phyloP scores from a whole-genome alignment of 345 rosid genomes.

The Citrus australasica region DNA sequence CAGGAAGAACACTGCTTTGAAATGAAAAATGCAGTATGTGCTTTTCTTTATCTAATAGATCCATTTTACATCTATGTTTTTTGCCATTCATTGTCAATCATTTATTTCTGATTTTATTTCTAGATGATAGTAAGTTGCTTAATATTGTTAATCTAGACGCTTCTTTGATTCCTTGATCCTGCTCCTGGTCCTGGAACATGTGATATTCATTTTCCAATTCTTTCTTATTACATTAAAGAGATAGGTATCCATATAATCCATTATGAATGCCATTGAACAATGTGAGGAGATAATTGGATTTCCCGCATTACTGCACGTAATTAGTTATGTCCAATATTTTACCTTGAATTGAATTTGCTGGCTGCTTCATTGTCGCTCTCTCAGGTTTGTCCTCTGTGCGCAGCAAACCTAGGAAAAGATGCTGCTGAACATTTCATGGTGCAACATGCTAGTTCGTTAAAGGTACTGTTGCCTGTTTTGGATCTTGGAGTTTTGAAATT shows the following conservation, averaged over 20 bases:
- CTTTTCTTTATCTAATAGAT: constrained; percentile 8
- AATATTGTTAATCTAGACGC: not conserved
- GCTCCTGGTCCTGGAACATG: not conserved
- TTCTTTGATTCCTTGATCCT: not conserved
- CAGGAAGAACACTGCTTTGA: constrained; percentile 63
- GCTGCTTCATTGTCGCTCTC: not conserved
- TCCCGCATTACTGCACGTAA: not conserved
- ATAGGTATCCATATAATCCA: not conserved
- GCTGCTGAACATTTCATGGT: constrained; percentile 48
- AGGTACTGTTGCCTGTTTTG: constrained; percentile 30
- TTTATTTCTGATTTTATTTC: not conserved
- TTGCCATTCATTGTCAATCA: not conserved
- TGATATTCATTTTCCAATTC: not conserved
- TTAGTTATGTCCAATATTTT: not conserved
- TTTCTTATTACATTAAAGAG: not conserved
- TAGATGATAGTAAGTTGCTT: not conserved
- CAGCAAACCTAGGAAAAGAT: constrained; percentile 58
- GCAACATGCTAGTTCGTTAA: constrained; percentile 47
- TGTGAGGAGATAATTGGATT: not conserved
- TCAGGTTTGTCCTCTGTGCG: constrained; percentile 73
- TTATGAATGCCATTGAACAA: not conserved
- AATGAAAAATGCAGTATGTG: constrained; percentile 53
- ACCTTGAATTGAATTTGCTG: constrained; percentile 3
- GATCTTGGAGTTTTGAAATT: constrained; percentile 3
- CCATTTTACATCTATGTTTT: not conserved